phyloP scores from a whole-genome alignment of 371 early-diverging fungal genomes.

The Mucor mucedo region DNA sequence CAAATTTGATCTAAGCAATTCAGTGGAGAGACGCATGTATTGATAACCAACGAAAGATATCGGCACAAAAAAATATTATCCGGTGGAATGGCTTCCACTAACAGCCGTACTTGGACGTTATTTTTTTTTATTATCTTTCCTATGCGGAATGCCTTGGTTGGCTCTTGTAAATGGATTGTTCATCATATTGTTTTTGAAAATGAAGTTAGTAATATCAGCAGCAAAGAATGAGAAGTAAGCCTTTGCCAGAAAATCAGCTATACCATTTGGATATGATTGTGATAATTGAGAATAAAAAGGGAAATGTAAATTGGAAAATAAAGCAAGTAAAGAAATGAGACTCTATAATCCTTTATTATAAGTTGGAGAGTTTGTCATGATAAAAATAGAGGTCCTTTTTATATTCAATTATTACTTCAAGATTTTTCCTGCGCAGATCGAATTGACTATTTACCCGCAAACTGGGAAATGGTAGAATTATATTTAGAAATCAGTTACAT shows the following conservation, averaged over 20 bases:
- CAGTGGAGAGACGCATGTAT: not conserved
- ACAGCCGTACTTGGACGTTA: constrained; percentile 7
- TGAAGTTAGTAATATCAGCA: too few species aligned
- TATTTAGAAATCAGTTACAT: too few species aligned
- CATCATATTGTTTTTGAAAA: not conserved
- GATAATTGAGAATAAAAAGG: too few species aligned
- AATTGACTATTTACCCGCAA: too few species aligned
- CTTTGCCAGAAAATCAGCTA: not conserved
- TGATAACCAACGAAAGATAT: not conserved
- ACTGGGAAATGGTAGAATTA: too few species aligned
- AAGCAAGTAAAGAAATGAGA: too few species aligned
- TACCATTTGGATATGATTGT: not conserved
- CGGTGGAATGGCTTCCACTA: not conserved
- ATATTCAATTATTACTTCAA: too few species aligned
- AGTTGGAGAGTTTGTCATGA: too few species aligned
- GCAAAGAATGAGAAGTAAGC: not conserved
- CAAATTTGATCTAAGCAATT: not conserved
- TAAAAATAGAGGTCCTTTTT: too few species aligned
- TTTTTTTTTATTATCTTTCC: constrained; percentile 12
- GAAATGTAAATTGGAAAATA: too few species aligned
- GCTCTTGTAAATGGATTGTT: constrained; percentile 5
- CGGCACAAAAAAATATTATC: not conserved
- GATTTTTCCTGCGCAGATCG: too few species aligned
- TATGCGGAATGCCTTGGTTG: constrained; percentile 17
- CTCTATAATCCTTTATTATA: too few species aligned